Conservation (phyloP, 116 monocot species). For the Phalaenopsis hybrid region DNA sequence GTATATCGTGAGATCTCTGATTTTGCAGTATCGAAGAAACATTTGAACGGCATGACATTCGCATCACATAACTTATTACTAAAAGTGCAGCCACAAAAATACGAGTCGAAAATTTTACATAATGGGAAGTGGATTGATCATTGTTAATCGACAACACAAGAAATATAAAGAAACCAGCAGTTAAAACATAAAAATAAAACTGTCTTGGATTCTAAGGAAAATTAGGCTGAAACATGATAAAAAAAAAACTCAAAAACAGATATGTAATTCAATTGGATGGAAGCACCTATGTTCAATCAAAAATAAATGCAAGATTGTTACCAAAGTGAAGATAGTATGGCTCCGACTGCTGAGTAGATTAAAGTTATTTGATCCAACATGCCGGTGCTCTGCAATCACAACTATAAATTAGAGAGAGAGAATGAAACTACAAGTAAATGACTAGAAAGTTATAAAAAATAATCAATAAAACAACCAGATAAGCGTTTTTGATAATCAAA, state of each 20-base stretch:
- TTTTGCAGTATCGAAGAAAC: too few species aligned
- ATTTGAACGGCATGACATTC: too few species aligned
- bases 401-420: constrained; percentile 7
- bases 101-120: background rate
- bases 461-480: background rate
- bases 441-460: background rate
- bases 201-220: background rate
- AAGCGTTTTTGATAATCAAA: background rate
- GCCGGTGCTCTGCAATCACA: constrained; percentile 77
- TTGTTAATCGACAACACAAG: background rate
- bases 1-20: too few species aligned
- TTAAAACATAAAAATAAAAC: background rate
- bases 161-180: background rate
- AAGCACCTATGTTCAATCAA: background rate
- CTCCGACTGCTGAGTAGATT: constrained; percentile 93
- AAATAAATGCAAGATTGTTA: constrained; percentile 29
- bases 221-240: background rate
- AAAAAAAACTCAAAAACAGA: background rate
- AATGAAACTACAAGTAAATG: background rate
- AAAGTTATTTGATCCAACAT: constrained; percentile 97
- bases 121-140: background rate
- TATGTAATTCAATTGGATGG: background rate
- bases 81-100: background rate
- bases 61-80: background rate
- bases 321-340: constrained; percentile 94